Evolutionary conservation across 2,329 filamentous ascomycete genomes (phyloP).

Genomic region (Nannizziopsis arthrosporioides): DNA sequence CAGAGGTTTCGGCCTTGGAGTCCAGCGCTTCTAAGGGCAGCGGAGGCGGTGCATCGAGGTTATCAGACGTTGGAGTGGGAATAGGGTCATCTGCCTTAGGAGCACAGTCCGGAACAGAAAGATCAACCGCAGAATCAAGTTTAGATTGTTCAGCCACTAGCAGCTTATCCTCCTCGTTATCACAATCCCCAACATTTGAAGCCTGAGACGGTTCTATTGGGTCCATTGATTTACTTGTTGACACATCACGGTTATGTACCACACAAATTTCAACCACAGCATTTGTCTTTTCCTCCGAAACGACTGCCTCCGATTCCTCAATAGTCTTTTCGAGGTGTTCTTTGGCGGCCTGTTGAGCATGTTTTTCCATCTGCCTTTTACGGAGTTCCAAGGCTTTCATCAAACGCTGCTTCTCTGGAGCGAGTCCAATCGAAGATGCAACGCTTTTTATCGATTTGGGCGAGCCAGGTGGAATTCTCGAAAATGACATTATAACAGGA

Average conservation of each 20-base stretch:
- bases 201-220: neutral
- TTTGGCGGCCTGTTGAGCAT: constrained; percentile 19
- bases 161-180: neutral
- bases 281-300: neutral
- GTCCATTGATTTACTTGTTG: neutral
- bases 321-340: neutral
- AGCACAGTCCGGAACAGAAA: constrained; percentile 1
- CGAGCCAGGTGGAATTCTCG: constrained; percentile 23
- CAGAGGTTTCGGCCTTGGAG: neutral
- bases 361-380: constrained; percentile 57
- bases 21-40: neutral
- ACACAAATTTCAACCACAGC: neutral
- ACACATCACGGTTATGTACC: neutral
- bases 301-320: neutral
- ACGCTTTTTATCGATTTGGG: constrained; percentile 36
- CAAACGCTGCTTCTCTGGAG: constrained; percentile 78
- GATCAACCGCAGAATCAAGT: constrained; percentile 13
- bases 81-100: neutral
- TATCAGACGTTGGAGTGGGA: neutral
- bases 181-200: neutral
- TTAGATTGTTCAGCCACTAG: constrained; percentile 8
- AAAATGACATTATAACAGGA: constrained; percentile 22
- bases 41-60: neutral
- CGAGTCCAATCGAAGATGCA: constrained; percentile 47
- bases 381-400: constrained; percentile 90